Evolutionary conservation across 2,329 filamentous ascomycete genomes (phyloP).

Genomic region (Xylaria sp.): DNA sequence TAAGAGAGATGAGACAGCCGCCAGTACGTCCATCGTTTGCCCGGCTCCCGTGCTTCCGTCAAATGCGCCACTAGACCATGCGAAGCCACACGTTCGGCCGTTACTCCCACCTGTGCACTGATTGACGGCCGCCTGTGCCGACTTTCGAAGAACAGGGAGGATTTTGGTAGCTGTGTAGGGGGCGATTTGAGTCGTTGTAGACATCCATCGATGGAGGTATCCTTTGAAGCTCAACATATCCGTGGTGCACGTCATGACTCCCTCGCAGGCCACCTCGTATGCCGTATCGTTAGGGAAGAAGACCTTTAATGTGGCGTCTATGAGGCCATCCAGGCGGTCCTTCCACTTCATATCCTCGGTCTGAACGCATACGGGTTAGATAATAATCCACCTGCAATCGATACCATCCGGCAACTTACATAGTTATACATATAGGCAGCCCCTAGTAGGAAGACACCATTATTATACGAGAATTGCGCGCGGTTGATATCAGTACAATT

Average conservation of each 20-base stretch:
- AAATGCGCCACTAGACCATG: conserved; percentile 53
- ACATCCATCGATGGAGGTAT: conserved; percentile 60
- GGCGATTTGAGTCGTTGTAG: conserved; percentile 48
- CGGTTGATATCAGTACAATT: conserved; percentile 56
- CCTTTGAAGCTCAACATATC: conserved; percentile 67
- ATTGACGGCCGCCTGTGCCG: conserved; percentile 47
- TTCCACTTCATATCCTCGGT: conserved; percentile 51
- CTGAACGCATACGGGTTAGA: conserved; percentile 29
- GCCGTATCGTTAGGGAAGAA: conserved; percentile 58
- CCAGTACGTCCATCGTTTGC: conserved; percentile 64
- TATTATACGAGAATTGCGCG: conserved; percentile 61
- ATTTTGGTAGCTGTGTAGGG: conserved; percentile 46
- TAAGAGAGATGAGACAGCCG: conserved; percentile 60
- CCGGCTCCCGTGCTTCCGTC: conserved; percentile 63
- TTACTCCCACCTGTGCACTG: conserved; percentile 43
- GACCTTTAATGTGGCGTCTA: conserved; percentile 52
- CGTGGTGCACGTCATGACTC: conserved; percentile 55
- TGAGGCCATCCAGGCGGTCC: conserved; percentile 54
- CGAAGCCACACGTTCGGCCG: conserved; percentile 55
- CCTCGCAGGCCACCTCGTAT: conserved; percentile 61
- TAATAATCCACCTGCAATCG: background rate
- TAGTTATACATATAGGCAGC: conserved; percentile 53
- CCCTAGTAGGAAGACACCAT: conserved; percentile 55
- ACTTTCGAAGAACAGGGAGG: conserved; percentile 45
- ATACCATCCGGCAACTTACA: conserved; percentile 29